A percentile compares a stretch with the other conserved stretches of the same genome.
Evolutionary conservation across 495 filamentous ascomycete genomes (phyloP).

Genomic region (Penicillium daleae): DNA sequence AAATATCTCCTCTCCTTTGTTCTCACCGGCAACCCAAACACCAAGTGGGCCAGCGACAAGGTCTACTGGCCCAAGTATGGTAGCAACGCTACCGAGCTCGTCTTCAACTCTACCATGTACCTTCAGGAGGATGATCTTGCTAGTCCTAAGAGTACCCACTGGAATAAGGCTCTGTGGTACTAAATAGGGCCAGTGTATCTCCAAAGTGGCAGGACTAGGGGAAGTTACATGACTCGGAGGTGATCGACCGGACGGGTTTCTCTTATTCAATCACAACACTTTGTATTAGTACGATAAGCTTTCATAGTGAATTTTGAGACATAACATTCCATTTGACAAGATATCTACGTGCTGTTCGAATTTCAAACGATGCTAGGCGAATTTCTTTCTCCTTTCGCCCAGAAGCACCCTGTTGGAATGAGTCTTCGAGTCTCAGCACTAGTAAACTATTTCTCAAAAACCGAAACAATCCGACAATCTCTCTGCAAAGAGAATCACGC

Average conservation of each 20-base stretch:
- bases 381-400: too few species aligned
- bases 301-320: too few species aligned
- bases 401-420: too few species aligned
- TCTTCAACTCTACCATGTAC: slow-evolving; percentile 39
- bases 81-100: slow-evolving; percentile 24
- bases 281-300: too few species aligned
- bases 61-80: slow-evolving; percentile 40
- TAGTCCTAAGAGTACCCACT: slow-evolving; percentile 31
- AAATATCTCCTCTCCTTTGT: slow-evolving; percentile 41
- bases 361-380: too few species aligned
- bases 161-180: slow-evolving; percentile 42
- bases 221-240: not conserved
- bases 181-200: slow-evolving; percentile 12
- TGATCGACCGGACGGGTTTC: not conserved
- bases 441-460: too few species aligned
- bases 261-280: too few species aligned
- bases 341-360: too few species aligned
- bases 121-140: slow-evolving; percentile 35
- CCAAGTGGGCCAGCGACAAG: slow-evolving; percentile 35
- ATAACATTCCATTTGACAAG: too few species aligned
- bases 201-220: not conserved
- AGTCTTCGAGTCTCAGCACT: too few species aligned
- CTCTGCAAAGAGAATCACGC: too few species aligned
- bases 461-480: too few species aligned
- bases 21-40: slow-evolving; percentile 40